These are phyloP conservation scores for Botrytis cinerea DNA, from an alignment of 2,329 filamentous ascomycete genomes.

Conservation along the genomic window DNA sequence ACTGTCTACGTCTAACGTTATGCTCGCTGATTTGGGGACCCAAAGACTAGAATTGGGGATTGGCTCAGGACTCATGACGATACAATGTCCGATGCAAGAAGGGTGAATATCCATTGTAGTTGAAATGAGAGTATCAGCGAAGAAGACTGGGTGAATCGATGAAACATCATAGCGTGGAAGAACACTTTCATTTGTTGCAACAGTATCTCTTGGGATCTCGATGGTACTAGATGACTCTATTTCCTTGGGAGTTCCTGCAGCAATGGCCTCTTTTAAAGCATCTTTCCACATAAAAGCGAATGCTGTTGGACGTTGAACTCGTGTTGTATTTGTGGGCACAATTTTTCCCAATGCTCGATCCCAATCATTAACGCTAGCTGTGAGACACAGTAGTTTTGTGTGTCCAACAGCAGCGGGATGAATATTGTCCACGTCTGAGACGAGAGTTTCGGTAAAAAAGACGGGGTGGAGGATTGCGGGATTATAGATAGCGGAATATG, in stretches of 20 bases:
- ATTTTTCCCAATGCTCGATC: constrained; percentile 31
- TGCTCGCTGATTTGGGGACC: neutral
- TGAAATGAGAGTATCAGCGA: constrained; percentile 21
- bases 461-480: constrained; percentile 29
- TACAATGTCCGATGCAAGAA: constrained; percentile 28
- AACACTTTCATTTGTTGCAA: too few species aligned
- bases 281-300: constrained; percentile 20
- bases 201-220: neutral
- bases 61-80: neutral
- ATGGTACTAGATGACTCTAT: neutral
- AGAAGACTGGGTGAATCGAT: constrained; percentile 5
- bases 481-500: constrained; percentile 25
- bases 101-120: constrained; percentile 25
- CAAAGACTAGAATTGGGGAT: neutral
- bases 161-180: neutral
- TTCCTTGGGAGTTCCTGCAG: neutral
- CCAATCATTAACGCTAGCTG: constrained; percentile 30
- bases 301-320: constrained; percentile 26
- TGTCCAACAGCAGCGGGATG: constrained; percentile 31
- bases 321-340: constrained; percentile 24
- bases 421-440: constrained; percentile 23
- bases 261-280: constrained; percentile 17
- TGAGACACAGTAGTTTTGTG: constrained; percentile 5
- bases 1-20: neutral
- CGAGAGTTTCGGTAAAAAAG: constrained; percentile 28